Evolutionary conservation across 1,284 basidiomycete species (phyloP).

Genomic region (Ceratobasidium sp.): DNA sequence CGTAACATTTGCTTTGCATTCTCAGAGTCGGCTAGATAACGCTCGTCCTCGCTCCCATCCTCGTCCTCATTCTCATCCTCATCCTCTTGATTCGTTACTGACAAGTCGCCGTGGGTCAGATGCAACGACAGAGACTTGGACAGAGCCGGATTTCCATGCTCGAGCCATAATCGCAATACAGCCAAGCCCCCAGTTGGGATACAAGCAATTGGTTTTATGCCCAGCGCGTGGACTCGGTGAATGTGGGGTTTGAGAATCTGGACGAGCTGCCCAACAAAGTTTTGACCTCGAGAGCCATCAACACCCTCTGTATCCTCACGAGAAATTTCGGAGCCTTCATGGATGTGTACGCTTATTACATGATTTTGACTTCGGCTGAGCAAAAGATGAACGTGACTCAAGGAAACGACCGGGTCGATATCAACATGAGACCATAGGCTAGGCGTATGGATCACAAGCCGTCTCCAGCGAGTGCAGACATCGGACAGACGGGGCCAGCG

Average conservation of each 20-base stretch:
- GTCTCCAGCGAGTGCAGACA: too few species aligned
- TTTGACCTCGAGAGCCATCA: not conserved
- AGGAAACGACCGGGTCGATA: not conserved
- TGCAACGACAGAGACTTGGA: not conserved
- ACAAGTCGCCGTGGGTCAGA: too few species aligned
- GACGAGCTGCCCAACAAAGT: not conserved
- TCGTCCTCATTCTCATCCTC: too few species aligned
- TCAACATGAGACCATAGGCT: not conserved
- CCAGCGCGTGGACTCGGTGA: not conserved
- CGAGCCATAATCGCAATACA: not conserved
- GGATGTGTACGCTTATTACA: not conserved
- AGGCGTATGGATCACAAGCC: not conserved
- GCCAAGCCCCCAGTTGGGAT: not conserved
- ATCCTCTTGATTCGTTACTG: not conserved
- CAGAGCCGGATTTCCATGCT: not conserved
- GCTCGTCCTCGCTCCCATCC: not conserved
- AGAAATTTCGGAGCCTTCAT: not conserved
- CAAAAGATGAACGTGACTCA: not conserved
- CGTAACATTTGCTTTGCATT: not conserved
- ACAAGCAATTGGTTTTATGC: not conserved
- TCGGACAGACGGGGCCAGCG: too few species aligned
- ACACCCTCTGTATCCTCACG: too few species aligned
- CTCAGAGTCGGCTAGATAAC: not conserved
- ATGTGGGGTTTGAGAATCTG: not conserved
- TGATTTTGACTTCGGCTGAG: not conserved